Conservation (phyloP, 805 yeast genomes). For the Wickerhamiella dianesei region DNA sequence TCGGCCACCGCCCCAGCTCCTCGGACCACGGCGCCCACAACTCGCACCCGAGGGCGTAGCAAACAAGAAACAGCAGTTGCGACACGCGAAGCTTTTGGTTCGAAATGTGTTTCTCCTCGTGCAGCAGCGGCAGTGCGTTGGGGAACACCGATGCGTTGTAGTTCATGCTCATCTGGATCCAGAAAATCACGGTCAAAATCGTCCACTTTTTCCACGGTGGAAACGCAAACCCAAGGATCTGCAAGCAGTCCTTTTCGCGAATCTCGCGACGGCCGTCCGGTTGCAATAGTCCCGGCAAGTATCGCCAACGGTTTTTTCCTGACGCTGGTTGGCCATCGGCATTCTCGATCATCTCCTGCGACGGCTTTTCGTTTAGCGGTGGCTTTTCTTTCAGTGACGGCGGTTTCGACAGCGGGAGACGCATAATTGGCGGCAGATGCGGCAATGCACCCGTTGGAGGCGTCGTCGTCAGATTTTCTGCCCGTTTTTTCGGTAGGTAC, state of each 20-base stretch:
- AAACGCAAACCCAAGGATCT: slow-evolving; percentile 26
- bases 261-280: slow-evolving; percentile 14
- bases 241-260: slow-evolving; percentile 27
- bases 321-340: background rate
- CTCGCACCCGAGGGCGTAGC: slow-evolving; percentile 45
- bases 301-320: background rate
- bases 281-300: slow-evolving; percentile 9
- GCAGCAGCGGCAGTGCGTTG: slow-evolving; percentile 31
- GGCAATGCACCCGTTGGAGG: background rate
- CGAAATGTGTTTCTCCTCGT: slow-evolving; percentile 31
- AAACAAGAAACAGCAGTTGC: slow-evolving; percentile 37
- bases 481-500: background rate
- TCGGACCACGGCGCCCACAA: slow-evolving; percentile 57
- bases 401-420: too few species aligned
- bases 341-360: background rate
- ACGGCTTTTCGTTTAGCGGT: background rate
- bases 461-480: background rate
- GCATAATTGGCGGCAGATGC: background rate
- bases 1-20: slow-evolving; percentile 47
- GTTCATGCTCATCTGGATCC: slow-evolving; percentile 32
- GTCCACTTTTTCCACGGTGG: slow-evolving; percentile 27
- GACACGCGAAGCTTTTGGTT: slow-evolving; percentile 36
- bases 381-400: background rate
- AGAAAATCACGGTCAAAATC: slow-evolving; percentile 27
- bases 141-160: slow-evolving; percentile 29